These are phyloP conservation scores for Ustilago lituana DNA, from an alignment of 1,284 basidiomycete species.

Conservation along the genomic window DNA sequence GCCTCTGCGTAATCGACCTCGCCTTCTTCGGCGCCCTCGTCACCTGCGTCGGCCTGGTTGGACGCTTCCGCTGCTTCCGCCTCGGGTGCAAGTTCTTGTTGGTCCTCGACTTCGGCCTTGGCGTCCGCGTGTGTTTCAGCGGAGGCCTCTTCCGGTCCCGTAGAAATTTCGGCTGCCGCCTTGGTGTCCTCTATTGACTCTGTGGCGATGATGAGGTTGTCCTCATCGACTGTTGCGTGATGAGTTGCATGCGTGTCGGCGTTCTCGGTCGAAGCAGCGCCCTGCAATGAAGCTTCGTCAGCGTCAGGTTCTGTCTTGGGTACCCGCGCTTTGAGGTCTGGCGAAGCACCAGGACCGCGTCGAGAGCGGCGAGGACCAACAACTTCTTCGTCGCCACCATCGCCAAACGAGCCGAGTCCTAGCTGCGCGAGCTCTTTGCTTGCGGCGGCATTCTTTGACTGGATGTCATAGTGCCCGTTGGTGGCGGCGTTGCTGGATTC, in stretches of 20 bases:
- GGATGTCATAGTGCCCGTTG: conserved; percentile 6
- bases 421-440: conserved; percentile 55
- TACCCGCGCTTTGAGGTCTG: conserved; percentile 29
- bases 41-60: not conserved
- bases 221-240: conserved; percentile 1
- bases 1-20: conserved; percentile 29
- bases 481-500: conserved; percentile 5
- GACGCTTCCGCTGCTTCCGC: conserved; percentile 3
- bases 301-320: conserved; percentile 36
- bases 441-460: conserved; percentile 16
- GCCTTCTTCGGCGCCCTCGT: conserved; percentile 14
- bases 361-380: conserved; percentile 45
- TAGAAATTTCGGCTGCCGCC: not conserved
- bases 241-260: not conserved
- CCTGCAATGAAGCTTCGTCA: conserved; percentile 13
- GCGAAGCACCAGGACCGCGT: conserved; percentile 41
- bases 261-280: not conserved
- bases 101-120: conserved; percentile 19
- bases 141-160: conserved; percentile 20
- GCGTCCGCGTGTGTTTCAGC: conserved; percentile 6
- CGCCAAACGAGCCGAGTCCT: conserved; percentile 47
- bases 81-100: not conserved
- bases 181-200: conserved; percentile 5
- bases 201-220: not conserved
- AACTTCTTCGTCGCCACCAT: conserved; percentile 41